These are phyloP conservation scores for Sanchytrium tribonematis DNA, from an alignment of 371 early-diverging fungal genomes.

Conservation along the genomic window DNA sequence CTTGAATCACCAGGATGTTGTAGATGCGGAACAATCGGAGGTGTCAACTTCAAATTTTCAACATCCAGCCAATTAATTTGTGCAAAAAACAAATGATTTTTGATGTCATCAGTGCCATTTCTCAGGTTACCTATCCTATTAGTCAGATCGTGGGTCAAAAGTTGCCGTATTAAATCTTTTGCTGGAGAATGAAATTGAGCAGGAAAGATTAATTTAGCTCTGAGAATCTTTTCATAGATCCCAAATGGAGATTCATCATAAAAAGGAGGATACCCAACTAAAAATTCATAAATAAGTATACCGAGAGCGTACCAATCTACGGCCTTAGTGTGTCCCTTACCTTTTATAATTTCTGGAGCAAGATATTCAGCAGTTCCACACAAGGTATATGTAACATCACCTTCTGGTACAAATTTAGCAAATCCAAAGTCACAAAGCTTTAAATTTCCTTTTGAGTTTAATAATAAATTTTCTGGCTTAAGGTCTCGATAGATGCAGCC, in stretches of 20 bases:
- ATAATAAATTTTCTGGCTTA: conserved; percentile 20
- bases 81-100: background rate
- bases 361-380: conserved; percentile 4
- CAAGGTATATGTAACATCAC: background rate
- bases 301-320: conserved; percentile 91
- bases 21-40: background rate
- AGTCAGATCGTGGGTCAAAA: background rate
- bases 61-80: background rate
- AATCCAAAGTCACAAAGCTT: conserved; percentile 21
- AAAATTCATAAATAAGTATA: conserved; percentile 59
- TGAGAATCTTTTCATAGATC: conserved; percentile 1
- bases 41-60: background rate
- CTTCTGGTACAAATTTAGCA: conserved; percentile 7
- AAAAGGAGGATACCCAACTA: conserved; percentile 61
- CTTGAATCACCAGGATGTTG: background rate
- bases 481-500: conserved; percentile 32
- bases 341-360: conserved; percentile 61
- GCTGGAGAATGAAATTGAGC: background rate
- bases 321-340: conserved; percentile 43
- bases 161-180: background rate
- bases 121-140: background rate
- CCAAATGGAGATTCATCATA: conserved; percentile 25
- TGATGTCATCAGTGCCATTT: background rate
- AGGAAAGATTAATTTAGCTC: background rate
- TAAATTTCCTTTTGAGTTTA: conserved; percentile 11